Base-by-base conservation (phyloP, 2,329 filamentous ascomycete genomes). In the Didymella sp. region DNA sequence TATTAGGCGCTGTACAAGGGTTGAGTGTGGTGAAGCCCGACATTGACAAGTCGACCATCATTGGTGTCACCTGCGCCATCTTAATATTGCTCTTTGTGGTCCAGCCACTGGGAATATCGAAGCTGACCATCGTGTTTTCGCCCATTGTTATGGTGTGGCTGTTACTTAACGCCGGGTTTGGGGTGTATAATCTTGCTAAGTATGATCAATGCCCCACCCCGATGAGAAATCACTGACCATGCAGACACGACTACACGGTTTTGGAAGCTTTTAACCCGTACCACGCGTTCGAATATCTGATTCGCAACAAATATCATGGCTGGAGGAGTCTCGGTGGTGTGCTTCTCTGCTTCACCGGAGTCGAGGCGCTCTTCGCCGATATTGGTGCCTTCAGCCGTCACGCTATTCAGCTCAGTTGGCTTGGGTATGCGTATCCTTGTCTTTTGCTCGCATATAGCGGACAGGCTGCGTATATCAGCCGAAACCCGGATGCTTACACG, bases 361-460 rank as follows among this genome's bases (percentile, higher is more conserved):
- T 91, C 15, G 90, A 92, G 71, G 89, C 89, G 1, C 79, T 93
- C 1, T 93, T 92, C 69, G 89, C 90, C 4, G 90, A 93, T 66
- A 79, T 93, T 8, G 90, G 89, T 27, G 90, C 90, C n/a, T 93
- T 93, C 73, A 85, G 84, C 73, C 82, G 84, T 48, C 66, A 60
- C 19, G 89, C 90, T 0, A 86, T 93, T 47, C 89, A 91, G 69
- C 80, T 92, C n/a, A 88, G 84, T 40, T 93, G 90, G 90, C 78
- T 92, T 5, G 80, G 81, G 46, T 87, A 86, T 63, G 83, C 84
- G 2, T 90, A 87, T 59, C 90, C 90, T 0, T 91, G 88, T 66
- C 79, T 88, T 8, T 73, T 89, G 1, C 70, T 89, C 15, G 84
- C 86, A 1, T 92, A 92, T 66, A 84, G 84, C 51, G 90, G 90